Percentiles rank a stretch among this genome's conserved stretches.
These are phyloP conservation scores for Calonectria pauciramosa DNA, from an alignment of 2,329 filamentous ascomycete species.

Conservation along the genomic window DNA sequence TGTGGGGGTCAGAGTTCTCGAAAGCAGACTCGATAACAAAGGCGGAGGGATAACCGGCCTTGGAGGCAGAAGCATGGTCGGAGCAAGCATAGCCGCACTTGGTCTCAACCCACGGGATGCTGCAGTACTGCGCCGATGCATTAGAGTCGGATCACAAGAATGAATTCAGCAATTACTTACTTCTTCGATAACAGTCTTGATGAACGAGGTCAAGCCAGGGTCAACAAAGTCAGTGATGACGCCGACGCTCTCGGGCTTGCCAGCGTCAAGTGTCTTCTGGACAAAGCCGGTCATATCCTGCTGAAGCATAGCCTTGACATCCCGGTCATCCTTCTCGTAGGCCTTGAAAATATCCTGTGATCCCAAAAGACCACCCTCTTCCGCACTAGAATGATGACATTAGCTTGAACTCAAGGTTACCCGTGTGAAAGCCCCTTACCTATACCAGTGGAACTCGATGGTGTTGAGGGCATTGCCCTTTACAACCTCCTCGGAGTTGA, in stretches of 20 bases:
- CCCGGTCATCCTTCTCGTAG: conserved; percentile 79
- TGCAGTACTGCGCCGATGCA: conserved; percentile 76
- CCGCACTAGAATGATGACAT: conserved; percentile 69
- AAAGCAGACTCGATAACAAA: conserved; percentile 84
- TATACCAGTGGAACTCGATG: conserved; percentile 96
- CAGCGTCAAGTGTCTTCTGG: conserved; percentile 84
- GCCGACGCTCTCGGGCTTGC: conserved; percentile 86
- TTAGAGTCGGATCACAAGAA: not conserved
- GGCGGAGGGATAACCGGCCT: conserved; percentile 80
- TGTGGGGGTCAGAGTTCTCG: conserved; percentile 75
- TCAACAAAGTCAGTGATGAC: conserved; percentile 96
- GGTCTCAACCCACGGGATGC: conserved; percentile 87
- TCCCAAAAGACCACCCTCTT: conserved; percentile 89
- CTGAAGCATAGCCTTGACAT: conserved; percentile 96
- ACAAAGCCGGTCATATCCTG: conserved; percentile 98
- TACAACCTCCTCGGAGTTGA: conserved; percentile 78
- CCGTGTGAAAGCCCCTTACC: not conserved
- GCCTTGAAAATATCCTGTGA: conserved; percentile 89
- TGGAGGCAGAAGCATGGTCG: conserved; percentile 80
- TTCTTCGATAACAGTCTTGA: conserved; percentile 86
- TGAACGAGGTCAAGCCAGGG: conserved; percentile 84
- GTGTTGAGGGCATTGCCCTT: conserved; percentile 84
- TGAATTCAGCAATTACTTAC: conserved; percentile 35
- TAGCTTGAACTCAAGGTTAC: not conserved
- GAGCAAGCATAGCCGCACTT: conserved; percentile 91